These are phyloP conservation scores for Penicillium paradoxum DNA, from an alignment of 495 filamentous ascomycete genomes.

Conservation along the genomic window DNA sequence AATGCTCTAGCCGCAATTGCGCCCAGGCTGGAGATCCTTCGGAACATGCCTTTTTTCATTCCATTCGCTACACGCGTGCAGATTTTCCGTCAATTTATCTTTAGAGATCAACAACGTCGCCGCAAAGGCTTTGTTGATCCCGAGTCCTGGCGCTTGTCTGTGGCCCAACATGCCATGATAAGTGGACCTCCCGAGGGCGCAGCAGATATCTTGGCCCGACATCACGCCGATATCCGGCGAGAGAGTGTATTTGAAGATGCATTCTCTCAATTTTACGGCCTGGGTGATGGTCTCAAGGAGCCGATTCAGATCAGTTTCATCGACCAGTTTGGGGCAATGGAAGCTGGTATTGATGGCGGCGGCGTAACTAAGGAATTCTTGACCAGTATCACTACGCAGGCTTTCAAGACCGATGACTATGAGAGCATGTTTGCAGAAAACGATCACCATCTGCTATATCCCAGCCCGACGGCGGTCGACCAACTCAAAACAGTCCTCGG, in stretches of 20 bases:
- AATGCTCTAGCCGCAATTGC: slow-evolving; percentile 70
- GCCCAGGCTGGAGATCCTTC: slow-evolving; percentile 82
- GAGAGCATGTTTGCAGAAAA: slow-evolving; percentile 73
- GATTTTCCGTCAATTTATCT: slow-evolving; percentile 90
- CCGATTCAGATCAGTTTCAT: slow-evolving; percentile 98
- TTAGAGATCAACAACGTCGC: slow-evolving; percentile 71
- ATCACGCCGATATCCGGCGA: slow-evolving; percentile 76
- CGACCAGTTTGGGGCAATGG: slow-evolving; percentile 77
- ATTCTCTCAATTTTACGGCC: slow-evolving; percentile 72
- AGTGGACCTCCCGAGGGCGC: slow-evolving; percentile 26
- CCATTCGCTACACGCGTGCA: slow-evolving; percentile 89
- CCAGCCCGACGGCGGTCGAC: slow-evolving; percentile 77
- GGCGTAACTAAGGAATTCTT: slow-evolving; percentile 98
- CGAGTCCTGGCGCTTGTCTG: slow-evolving; percentile 69
- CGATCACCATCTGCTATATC: slow-evolving; percentile 84
- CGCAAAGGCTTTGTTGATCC: slow-evolving; percentile 72
- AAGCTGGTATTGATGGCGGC: slow-evolving; percentile 95
- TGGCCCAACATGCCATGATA: slow-evolving; percentile 40
- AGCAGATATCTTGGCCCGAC: slow-evolving; percentile 55
- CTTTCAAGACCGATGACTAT: slow-evolving; percentile 59
- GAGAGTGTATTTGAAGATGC: slow-evolving; percentile 84
- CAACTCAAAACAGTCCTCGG: slow-evolving; percentile 58
- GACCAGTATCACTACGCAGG: slow-evolving; percentile 82
- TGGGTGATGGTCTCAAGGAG: slow-evolving; percentile 84
- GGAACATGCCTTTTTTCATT: slow-evolving; percentile 96